These are phyloP conservation scores for Pestalotiopsis sp. DNA, from an alignment of 2,329 filamentous ascomycete genomes.

Conservation along the genomic window DNA sequence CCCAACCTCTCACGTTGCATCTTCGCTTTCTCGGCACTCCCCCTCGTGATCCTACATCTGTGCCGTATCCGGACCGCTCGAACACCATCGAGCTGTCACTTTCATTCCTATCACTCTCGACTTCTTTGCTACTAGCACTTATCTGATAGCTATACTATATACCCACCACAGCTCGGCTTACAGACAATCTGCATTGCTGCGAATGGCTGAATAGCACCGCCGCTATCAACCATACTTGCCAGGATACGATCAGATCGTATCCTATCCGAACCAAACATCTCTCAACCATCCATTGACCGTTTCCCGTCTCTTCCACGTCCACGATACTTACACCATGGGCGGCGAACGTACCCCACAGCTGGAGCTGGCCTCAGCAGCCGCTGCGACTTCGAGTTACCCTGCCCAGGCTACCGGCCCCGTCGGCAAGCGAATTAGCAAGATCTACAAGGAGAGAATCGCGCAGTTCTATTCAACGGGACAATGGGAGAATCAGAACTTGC, in stretches of 20 bases:
- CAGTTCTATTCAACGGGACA: constrained; percentile 81
- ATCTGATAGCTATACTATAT: background rate
- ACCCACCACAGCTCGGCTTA: background rate
- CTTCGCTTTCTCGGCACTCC: background rate
- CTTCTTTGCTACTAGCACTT: background rate
- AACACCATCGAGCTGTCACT: background rate
- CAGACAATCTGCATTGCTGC: background rate
- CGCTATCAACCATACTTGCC: background rate
- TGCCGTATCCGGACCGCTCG: background rate
- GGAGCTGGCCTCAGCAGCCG: constrained; percentile 41
- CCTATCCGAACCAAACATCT: background rate
- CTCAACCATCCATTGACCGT: background rate
- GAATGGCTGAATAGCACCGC: constrained; percentile 3
- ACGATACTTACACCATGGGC: constrained; percentile 49
- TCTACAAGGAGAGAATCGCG: constrained; percentile 82
- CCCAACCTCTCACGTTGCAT: background rate
- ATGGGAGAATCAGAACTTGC: constrained; percentile 74
- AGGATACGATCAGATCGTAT: background rate
- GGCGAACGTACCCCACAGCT: constrained; percentile 44
- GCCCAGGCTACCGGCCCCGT: constrained; percentile 54
- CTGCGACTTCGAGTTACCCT: constrained; percentile 46
- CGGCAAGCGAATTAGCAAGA: constrained; percentile 80
- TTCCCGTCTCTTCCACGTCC: constrained; percentile 19
- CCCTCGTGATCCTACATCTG: background rate
- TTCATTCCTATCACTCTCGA: background rate